Evolutionary conservation across 1,284 basidiomycete species (phyloP).

Genomic region (Hemileia vastatrix): DNA sequence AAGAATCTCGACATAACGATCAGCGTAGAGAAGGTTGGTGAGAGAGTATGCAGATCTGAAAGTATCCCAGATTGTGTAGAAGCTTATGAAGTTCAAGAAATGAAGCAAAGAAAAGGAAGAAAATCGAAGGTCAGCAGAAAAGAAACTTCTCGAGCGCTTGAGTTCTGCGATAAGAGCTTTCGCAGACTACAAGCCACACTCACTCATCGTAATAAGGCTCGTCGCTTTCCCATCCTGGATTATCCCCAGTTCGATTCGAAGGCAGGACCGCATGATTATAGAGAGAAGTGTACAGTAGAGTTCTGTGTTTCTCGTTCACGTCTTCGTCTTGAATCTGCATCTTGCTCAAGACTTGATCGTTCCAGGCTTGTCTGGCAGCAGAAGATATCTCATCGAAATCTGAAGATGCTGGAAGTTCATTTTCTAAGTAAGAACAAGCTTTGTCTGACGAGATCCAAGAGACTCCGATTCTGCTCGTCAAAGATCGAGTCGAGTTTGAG

Average conservation of each 20-base stretch:
- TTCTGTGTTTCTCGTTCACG: constrained; percentile 18
- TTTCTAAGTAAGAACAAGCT: constrained; percentile 25
- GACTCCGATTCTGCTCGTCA: constrained; percentile 26
- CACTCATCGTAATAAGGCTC: constrained; percentile 15
- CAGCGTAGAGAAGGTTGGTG: constrained; percentile 23
- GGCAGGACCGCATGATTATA: constrained; percentile 29
- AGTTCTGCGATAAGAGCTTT: too few relatives aligned
- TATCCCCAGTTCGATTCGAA: constrained; percentile 30
- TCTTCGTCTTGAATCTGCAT: constrained; percentile 18
- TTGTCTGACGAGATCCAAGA: constrained; percentile 26
- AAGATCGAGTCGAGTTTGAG: neutral
- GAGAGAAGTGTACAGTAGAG: constrained; percentile 29
- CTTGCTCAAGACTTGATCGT: constrained; percentile 17
- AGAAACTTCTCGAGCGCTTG: too few relatives aligned
- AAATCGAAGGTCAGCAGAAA: neutral
- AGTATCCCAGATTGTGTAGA: neutral
- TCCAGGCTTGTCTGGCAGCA: constrained; percentile 22
- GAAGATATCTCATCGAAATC: constrained; percentile 7
- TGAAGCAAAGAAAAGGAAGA: neutral
- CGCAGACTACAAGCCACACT: too few relatives aligned
- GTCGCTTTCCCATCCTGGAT: constrained; percentile 21
- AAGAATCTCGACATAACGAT: constrained; percentile 25
- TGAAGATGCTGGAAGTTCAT: constrained; percentile 24
- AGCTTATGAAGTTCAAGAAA: neutral
- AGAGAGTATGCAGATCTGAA: constrained; percentile 26